Percentiles rank a stretch among this genome's conserved stretches.
phyloP scores from a whole-genome alignment of 2,329 filamentous ascomycete genomes.

The Phialocephala sp. region DNA sequence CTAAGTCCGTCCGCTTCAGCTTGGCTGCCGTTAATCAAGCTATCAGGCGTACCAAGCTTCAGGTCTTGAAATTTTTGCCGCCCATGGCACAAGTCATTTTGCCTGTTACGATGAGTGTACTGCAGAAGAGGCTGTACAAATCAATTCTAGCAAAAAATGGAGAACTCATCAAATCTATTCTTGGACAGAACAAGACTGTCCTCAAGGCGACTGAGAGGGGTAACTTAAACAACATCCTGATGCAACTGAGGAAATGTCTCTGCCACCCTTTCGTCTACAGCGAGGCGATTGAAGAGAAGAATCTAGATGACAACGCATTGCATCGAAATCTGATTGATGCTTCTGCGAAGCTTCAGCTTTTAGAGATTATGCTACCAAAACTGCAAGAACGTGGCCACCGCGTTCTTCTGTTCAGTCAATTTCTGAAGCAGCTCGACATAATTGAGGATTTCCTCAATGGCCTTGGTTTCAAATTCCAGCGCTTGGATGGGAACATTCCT shows the following conservation, averaged over 20 bases:
- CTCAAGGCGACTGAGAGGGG: conserved; percentile 74
- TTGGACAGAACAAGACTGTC: conserved; percentile 64
- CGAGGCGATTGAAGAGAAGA: conserved; percentile 83
- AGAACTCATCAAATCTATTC: conserved; percentile 85
- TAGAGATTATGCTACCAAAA: conserved; percentile 87
- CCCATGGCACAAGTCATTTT: conserved; percentile 95
- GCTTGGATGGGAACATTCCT: conserved; percentile 83
- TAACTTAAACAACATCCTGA: conserved; percentile 89
- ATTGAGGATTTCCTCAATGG: conserved; percentile 89
- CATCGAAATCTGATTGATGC: conserved; percentile 89
- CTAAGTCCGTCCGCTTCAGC: neutral
- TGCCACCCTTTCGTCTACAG: conserved; percentile 98
- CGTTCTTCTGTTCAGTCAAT: conserved; percentile 95
- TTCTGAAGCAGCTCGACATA: conserved; percentile 85
- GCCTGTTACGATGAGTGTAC: conserved; percentile 90
- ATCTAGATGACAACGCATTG: conserved; percentile 62
- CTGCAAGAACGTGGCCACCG: conserved; percentile 84
- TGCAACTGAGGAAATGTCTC: conserved; percentile 92
- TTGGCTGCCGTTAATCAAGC: conserved; percentile 16
- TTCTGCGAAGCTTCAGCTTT: conserved; percentile 83
- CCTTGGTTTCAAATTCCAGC: conserved; percentile 73
- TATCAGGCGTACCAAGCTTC: conserved; percentile 78
- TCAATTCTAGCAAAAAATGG: conserved; percentile 92
- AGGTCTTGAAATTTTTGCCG: conserved; percentile 89
- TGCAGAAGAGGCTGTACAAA: conserved; percentile 94